Evolutionary conservation across 2,329 filamentous ascomycete genomes (phyloP).

Genomic region (Talaromyces rugulosus): DNA sequence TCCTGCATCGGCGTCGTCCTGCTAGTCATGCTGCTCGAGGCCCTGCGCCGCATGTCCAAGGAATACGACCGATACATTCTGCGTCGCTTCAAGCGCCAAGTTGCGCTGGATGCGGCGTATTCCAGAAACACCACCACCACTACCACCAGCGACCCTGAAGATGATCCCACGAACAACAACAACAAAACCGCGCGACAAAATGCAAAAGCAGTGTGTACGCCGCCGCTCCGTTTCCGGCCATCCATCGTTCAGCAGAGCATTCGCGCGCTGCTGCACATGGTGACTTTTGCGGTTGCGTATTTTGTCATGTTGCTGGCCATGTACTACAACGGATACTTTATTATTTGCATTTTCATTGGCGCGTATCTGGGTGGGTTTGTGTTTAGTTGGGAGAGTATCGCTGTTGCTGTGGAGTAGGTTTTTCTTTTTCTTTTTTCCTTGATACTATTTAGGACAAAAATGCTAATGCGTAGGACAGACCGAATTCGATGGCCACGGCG

Average conservation of each 20-base stretch:
- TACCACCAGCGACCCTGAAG: background rate
- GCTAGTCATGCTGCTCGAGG: slow-evolving; percentile 69
- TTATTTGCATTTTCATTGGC: slow-evolving; percentile 76
- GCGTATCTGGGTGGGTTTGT: slow-evolving; percentile 68
- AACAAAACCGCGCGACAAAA: background rate
- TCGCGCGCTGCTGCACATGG: slow-evolving; percentile 63
- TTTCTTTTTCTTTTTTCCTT: background rate
- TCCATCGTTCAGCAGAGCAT: slow-evolving; percentile 62
- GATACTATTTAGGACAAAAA: background rate
- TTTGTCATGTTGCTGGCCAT: slow-evolving; percentile 68
- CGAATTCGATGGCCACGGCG: background rate
- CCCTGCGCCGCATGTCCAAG: slow-evolving; percentile 64
- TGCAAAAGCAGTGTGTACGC: background rate
- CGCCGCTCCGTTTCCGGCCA: slow-evolving; percentile 41
- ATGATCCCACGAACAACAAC: background rate
- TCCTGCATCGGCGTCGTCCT: slow-evolving; percentile 73
- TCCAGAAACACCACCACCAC: background rate
- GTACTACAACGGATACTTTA: slow-evolving; percentile 69
- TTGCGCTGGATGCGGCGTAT: slow-evolving; percentile 8
- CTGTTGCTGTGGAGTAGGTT: slow-evolving; percentile 10
- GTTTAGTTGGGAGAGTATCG: slow-evolving; percentile 62
- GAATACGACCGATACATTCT: slow-evolving; percentile 69
- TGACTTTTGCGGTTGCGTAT: slow-evolving; percentile 72
- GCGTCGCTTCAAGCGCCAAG: slow-evolving; percentile 34
- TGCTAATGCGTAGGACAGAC: background rate